Evolutionary conservation across 2,329 filamentous ascomycete species (phyloP), one percentile per base, ranked within the genome.

Genomic region (Fusarium sp.): DNA sequence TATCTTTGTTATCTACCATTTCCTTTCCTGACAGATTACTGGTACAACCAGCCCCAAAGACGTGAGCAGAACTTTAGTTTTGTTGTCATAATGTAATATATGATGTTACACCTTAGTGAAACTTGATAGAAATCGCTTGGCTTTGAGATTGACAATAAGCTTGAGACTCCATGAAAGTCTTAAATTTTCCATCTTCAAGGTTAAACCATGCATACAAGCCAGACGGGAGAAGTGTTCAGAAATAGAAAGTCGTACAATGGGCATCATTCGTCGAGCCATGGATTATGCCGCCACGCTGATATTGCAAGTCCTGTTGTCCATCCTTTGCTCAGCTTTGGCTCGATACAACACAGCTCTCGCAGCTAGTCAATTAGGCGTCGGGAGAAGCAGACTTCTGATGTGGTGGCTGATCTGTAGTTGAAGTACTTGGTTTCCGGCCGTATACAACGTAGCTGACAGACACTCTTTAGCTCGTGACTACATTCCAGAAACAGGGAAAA

Each of bases 381-480:
- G 35, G 50, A 10, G 48, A 55, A 20, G 35, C 12, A 3, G 65
- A 32, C 22, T 70, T 59, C 30, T 51, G 30, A 20, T 66, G 26
- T 8, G n/a, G 12, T 22, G 26, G 15, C 7, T 32, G 12, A 13
- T 32, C n/a, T 12, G 55, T 48, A 9, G 42, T 20, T 22, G 17
- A 44, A 9, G 15, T 41, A 15, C 30, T 44, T 20, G 69, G 61
- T 42, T 48, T 70, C n/a, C 69, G 54, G 22, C 69, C 72, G 12
- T 75, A 73, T 2, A 71, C 66, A 7, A 75, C 63, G 8, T 71
- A 73, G 28, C 69, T 73, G 38, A 5, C 17, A 18, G 20, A 13
- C 9, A 47, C 5, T 11, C 26, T 20, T 70, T 28, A 70, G 44
- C 28, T 62, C 6, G 24, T 32, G 2, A 2, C 5, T 14, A 3